Evolutionary conservation across 1,284 basidiomycete genomes (phyloP).

Genomic region (Ceratobasidium sp.): DNA sequence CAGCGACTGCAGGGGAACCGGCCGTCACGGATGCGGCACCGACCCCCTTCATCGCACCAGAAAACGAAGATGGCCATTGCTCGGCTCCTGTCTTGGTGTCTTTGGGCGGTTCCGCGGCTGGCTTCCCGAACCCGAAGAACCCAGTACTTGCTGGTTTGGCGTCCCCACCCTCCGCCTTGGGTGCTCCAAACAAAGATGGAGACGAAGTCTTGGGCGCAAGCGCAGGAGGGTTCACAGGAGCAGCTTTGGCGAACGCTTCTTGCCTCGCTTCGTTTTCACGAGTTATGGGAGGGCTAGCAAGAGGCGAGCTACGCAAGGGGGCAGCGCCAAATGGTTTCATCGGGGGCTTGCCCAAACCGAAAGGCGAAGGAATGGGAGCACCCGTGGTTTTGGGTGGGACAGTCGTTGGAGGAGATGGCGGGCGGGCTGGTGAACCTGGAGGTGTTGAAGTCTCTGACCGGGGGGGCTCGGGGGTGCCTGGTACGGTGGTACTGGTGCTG

Average conservation of each 20-base stretch:
- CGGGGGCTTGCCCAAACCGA: conserved; percentile 53
- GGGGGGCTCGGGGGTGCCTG: not conserved
- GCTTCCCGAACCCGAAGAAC: conserved; percentile 16
- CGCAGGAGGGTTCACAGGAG: conserved; percentile 9
- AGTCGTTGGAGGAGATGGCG: conserved; percentile 45
- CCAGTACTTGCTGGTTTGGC: conserved; percentile 11
- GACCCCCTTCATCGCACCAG: conserved; percentile 9
- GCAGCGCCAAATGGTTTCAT: conserved; percentile 59
- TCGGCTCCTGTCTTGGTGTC: conserved; percentile 9
- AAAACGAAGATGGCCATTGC: conserved; percentile 15
- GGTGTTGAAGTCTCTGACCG: conserved; percentile 57
- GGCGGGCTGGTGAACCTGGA: conserved; percentile 58
- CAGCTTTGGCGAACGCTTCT: conserved; percentile 8
- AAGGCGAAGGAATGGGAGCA: conserved; percentile 44
- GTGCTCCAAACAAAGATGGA: not conserved
- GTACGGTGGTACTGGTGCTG: too few relatives aligned
- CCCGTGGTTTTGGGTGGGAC: conserved; percentile 49
- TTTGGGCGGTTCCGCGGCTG: not conserved
- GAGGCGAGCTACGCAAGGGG: conserved; percentile 66
- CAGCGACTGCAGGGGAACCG: conserved; percentile 23
- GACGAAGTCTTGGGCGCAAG: conserved; percentile 25
- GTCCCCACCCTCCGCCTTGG: too few relatives aligned
- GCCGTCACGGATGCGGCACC: conserved; percentile 31
- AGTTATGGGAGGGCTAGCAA: conserved; percentile 59
- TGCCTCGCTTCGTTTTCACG: conserved; percentile 5